Conservation (phyloP, 2,329 filamentous ascomycete species). For the Cercospora zeae-maydis region DNA sequence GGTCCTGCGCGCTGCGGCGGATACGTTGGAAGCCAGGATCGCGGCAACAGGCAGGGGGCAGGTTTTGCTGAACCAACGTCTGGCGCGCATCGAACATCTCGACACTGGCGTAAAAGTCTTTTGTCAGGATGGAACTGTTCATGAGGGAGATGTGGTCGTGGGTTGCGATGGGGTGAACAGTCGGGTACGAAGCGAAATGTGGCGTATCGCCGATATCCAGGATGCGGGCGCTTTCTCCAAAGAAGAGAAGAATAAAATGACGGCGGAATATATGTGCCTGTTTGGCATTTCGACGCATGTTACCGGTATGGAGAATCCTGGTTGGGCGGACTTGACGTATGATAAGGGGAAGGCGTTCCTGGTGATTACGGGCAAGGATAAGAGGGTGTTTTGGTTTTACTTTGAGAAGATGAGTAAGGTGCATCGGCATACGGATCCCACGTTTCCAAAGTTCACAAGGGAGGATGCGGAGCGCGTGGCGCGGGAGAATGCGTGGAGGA, state of each 20-base stretch:
- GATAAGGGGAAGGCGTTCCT: constrained; percentile 31
- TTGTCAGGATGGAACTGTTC: constrained; percentile 18
- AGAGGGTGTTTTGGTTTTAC: constrained; percentile 40
- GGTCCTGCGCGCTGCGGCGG: constrained; percentile 26
- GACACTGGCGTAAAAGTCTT: constrained; percentile 13
- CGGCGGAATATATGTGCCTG: constrained; percentile 36
- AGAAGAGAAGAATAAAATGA: constrained; percentile 22
- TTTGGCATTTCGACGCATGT: constrained; percentile 41
- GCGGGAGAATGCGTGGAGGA: constrained; percentile 25
- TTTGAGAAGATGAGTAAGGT: constrained; percentile 34
- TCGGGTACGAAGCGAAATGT: constrained; percentile 28
- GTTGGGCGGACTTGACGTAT: constrained; percentile 23
- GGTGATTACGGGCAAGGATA: constrained; percentile 33
- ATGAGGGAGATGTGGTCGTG: constrained; percentile 26
- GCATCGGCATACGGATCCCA: constrained; percentile 28
- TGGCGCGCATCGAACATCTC: constrained; percentile 11
- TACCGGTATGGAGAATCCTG: constrained; percentile 13
- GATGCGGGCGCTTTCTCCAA: constrained; percentile 17
- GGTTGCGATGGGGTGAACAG: constrained; percentile 33
- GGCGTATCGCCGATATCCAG: constrained; percentile 21
- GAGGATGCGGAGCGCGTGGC: constrained; percentile 35
- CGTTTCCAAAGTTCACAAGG: constrained; percentile 37
- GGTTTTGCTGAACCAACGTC: constrained; percentile 15
- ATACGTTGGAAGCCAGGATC: constrained; percentile 20
- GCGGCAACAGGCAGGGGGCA: constrained; percentile 12